Evolutionary conservation across 1,284 basidiomycete genomes (phyloP).

Genomic region (Trichosporon coremiiforme): DNA sequence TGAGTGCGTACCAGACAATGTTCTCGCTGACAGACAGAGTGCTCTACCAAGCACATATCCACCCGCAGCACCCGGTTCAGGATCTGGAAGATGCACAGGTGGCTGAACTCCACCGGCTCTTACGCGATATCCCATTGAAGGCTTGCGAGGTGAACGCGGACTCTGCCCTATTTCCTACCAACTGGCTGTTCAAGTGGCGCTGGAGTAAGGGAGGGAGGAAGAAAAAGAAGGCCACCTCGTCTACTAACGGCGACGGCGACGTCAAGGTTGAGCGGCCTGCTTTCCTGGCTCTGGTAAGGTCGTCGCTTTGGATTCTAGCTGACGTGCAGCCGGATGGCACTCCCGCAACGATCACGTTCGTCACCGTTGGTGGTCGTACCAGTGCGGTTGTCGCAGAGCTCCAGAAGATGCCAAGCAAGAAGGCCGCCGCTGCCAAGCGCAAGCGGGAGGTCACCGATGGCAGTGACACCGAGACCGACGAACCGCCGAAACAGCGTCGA

Average conservation of each 20-base stretch:
- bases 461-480: constrained; percentile 6
- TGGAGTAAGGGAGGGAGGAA: constrained; percentile 74
- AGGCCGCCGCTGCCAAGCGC: constrained; percentile 35
- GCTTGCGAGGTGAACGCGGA: constrained; percentile 76
- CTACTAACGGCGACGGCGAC: constrained; percentile 21
- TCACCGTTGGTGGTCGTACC: constrained; percentile 78
- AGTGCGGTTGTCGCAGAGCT: constrained; percentile 72
- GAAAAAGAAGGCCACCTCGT: constrained; percentile 23
- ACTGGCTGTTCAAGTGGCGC: constrained; percentile 56
- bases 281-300: constrained; percentile 62
- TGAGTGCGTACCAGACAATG: constrained; percentile 42
- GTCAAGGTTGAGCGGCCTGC: constrained; percentile 39
- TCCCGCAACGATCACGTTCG: constrained; percentile 71
- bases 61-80: constrained; percentile 72
- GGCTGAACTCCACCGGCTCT: constrained; percentile 63
- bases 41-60: constrained; percentile 73
- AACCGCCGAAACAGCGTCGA: constrained; percentile 9
- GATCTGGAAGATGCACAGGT: constrained; percentile 63
- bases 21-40: constrained; percentile 60
- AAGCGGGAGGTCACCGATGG: constrained; percentile 25
- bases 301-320: not conserved
- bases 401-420: constrained; percentile 60
- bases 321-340: constrained; percentile 66
- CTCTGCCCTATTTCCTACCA: constrained; percentile 66
- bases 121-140: constrained; percentile 63